These are phyloP conservation scores for Sugiyamaella smithiae DNA, from an alignment of 805 yeast species.

Conservation along the genomic window DNA sequence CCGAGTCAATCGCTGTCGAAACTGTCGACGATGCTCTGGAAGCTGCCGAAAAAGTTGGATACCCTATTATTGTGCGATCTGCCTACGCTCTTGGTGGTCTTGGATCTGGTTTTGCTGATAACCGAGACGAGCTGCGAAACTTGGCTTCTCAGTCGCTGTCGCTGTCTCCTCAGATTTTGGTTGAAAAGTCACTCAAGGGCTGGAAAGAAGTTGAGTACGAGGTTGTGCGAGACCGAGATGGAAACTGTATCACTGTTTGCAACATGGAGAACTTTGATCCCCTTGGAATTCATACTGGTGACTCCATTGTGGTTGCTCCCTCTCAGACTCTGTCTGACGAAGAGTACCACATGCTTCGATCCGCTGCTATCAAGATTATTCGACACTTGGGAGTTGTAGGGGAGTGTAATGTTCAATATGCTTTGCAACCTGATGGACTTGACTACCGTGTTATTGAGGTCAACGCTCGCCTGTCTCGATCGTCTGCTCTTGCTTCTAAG, in stretches of 20 bases:
- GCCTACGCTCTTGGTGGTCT: conserved; percentile 97
- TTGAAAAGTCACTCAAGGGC: conserved; percentile 95
- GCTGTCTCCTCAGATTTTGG: conserved; percentile 90
- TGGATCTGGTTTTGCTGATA: conserved; percentile 94
- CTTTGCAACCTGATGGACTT: conserved; percentile 91
- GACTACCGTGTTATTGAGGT: conserved; percentile 97
- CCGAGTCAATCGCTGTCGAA: conserved; percentile 93
- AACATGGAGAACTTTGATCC: conserved; percentile 99
- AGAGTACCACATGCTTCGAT: conserved; percentile 95
- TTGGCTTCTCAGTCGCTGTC: conserved; percentile 87
- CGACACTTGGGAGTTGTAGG: conserved; percentile 99
- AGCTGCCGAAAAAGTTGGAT: conserved; percentile 88
- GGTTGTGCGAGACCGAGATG: conserved; percentile 95
- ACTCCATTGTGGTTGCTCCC: conserved; percentile 98
- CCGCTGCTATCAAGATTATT: conserved; percentile 95
- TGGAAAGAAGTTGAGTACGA: conserved; percentile 99
- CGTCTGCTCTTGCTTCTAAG: conserved; percentile 96
- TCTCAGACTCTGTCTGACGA: conserved; percentile 96
- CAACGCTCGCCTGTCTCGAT: conserved; percentile 93
- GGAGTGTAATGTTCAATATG: conserved; percentile 97
- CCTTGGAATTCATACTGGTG: conserved; percentile 97
- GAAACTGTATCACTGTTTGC: conserved; percentile 97
- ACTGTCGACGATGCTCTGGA: conserved; percentile 86
- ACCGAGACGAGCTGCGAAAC: conserved; percentile 77
- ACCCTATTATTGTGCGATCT: conserved; percentile 95